phyloP scores from a whole-genome alignment of 73 alveolate species.

The Tetrahymena thermophila region DNA sequence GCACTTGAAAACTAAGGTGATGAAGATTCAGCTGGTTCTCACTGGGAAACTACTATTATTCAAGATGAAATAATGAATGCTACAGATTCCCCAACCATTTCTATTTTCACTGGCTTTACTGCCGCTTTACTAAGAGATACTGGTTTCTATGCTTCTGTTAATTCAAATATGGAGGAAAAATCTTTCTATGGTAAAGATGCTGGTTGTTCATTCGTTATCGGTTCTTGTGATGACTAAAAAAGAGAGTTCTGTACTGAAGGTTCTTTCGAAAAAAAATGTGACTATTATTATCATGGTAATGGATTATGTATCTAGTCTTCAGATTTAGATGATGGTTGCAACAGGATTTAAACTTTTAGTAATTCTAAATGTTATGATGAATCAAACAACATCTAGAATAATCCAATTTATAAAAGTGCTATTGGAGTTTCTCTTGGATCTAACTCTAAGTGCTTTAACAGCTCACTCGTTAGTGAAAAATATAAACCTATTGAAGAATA shows the following conservation, averaged over 20 bases:
- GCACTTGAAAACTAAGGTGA: too few species aligned
- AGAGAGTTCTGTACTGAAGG: not conserved
- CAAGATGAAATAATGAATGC: not conserved
- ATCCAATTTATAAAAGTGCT: not conserved
- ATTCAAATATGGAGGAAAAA: not conserved
- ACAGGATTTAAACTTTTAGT: not conserved
- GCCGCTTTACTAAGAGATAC: not conserved
- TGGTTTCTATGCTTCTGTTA: not conserved
- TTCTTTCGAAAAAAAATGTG: not conserved
- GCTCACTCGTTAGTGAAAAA: not conserved
- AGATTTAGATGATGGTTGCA: not conserved
- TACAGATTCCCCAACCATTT: not conserved
- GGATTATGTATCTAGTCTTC: not conserved
- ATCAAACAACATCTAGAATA: not conserved
- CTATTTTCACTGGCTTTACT: not conserved
- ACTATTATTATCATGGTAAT: not conserved
- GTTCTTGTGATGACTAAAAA: not conserved
- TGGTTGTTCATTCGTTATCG: not conserved
- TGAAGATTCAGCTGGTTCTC: not conserved
- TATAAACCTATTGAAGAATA: not conserved
- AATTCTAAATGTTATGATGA: not conserved
- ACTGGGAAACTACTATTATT: not conserved
- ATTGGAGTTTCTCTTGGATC: not conserved
- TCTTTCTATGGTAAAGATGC: not conserved
- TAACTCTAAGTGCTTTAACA: not conserved